phyloP scores from a whole-genome alignment of 2,329 filamentous ascomycete species.

The Fusarium musae region DNA sequence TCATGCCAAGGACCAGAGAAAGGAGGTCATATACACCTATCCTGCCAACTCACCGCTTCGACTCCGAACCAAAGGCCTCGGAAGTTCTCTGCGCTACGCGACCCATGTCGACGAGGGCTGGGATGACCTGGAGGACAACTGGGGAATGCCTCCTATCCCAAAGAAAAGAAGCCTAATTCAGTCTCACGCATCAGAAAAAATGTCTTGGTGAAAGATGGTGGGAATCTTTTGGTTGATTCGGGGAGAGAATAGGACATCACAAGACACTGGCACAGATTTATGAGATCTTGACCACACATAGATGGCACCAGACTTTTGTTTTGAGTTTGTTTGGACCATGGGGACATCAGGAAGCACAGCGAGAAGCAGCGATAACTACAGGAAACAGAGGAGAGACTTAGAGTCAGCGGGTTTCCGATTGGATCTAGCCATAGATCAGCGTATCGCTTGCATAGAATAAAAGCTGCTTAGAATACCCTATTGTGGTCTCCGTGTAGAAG shows the following conservation, averaged over 20 bases:
- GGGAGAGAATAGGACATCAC: neutral
- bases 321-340: neutral
- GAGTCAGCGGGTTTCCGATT: neutral
- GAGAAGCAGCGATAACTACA: neutral
- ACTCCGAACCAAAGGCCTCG: conserved; percentile 35
- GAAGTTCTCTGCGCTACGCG: conserved; percentile 38
- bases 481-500: neutral
- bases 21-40: neutral
- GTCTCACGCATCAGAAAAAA: neutral
- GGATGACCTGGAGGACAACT: conserved; percentile 10
- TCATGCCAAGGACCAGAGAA: neutral
- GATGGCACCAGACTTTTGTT: neutral
- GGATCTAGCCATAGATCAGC: neutral
- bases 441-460: neutral
- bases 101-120: conserved; percentile 33
- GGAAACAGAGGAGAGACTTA: neutral
- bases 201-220: neutral
- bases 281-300: neutral
- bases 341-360: neutral
- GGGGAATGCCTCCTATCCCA: conserved; percentile 16
- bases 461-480: neutral
- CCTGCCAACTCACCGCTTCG: neutral
- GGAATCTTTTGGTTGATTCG: neutral
- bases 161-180: neutral
- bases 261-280: neutral